A percentile compares a stretch with the other conserved stretches of the same genome.
These are phyloP conservation scores for Cryptococcus sp. DNA, from an alignment of 1,284 basidiomycete genomes.

Conservation along the genomic window DNA sequence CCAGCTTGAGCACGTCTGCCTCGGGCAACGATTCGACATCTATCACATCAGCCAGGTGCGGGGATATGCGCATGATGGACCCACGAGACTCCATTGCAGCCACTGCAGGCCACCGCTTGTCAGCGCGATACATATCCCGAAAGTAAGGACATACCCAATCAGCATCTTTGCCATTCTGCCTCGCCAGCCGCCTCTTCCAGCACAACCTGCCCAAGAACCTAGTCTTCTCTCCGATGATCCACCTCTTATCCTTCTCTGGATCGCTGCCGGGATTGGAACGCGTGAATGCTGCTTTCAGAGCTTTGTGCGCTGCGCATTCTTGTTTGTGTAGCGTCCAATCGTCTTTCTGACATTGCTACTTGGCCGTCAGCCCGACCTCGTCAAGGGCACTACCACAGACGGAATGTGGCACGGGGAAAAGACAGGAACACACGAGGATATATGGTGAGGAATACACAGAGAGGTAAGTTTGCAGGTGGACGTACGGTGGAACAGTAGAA, in stretches of 20 bases:
- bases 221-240: conserved; percentile 58
- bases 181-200: conserved; percentile 58
- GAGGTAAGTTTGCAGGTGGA: background rate
- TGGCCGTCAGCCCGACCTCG: background rate
- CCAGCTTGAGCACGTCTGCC: conserved; percentile 27
- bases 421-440: too few relatives aligned
- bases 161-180: conserved; percentile 43
- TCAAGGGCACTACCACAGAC: too few relatives aligned
- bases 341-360: conserved; percentile 63
- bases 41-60: background rate
- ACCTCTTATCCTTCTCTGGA: conserved; percentile 24
- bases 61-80: conserved; percentile 27
- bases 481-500: conserved; percentile 67
- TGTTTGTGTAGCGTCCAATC: conserved; percentile 72
- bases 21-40: conserved; percentile 10
- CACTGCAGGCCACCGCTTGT: conserved; percentile 58
- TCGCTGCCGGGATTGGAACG: conserved; percentile 7
- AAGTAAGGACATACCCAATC: conserved; percentile 54
- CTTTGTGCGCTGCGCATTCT: conserved; percentile 66
- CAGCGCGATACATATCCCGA: background rate
- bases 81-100: conserved; percentile 68
- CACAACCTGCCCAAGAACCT: conserved; percentile 69
- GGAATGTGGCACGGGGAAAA: too few relatives aligned
- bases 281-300: conserved; percentile 22
- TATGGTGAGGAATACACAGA: too few relatives aligned